Base-by-base conservation (phyloP, 2,329 filamentous ascomycete species). In the Colletotrichum scovillei region DNA sequence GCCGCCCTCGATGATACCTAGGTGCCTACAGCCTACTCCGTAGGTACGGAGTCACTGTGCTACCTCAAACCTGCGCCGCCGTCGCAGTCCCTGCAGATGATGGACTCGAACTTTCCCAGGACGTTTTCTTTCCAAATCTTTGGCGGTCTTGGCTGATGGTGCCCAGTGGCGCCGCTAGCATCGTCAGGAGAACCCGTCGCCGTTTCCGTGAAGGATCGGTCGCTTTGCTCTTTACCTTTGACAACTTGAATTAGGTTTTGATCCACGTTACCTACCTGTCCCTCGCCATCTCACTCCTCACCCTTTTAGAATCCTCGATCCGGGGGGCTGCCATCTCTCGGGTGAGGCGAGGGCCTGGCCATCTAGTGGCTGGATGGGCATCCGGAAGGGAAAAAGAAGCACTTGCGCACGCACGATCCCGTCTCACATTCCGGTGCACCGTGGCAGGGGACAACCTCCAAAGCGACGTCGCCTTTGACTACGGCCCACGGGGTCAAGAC, bases 341-440 rank as follows among this genome's bases (percentile, higher is more conserved):
- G 46, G 35, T 58, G 26, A 67, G 55, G 55, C 70, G 55, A 73
- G 14, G 56, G 59, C 58, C 67, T 65, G 56, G 70, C 67, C 60
- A 35, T 46, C 26, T 49, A 59, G 42, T 69, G 35, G 56, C 46
- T 70, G 28, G 46, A 63, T 70, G 42, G 35, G 42, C 67, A 70
- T 52, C 56, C 35, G 19, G 24, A 30, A 66, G 55, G 19, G 35
- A 59, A 30, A 59, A 30, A 59, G 30, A 42, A 28, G 30, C 42
- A 68, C 38, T 30, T 26, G 55, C 57, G 58, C 26, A 49, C 67
- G 67, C 71, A 56, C 60, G 55, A 71, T 66, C 60, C 16, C 62
- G 71, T 66, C 67, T 73, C 71, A 65, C 60, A 66, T 73, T 73
- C 71, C 67, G 67, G 71, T 73, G 71, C 60, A 67, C 56, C 67